Conservation (phyloP, 371 early-diverging fungal genomes). For the Syncephalis plumigaleata region DNA sequence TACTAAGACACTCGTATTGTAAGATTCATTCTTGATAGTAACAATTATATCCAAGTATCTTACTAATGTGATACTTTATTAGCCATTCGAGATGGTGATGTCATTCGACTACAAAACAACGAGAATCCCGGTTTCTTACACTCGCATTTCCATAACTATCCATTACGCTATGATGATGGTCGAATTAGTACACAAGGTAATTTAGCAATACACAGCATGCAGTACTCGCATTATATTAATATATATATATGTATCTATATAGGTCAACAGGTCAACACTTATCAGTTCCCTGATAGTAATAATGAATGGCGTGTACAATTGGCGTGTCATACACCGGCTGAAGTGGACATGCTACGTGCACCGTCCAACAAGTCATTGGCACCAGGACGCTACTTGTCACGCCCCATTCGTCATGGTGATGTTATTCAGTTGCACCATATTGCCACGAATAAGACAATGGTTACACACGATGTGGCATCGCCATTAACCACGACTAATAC, state of each 20-base stretch:
- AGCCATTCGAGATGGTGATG: conserved; percentile 68
- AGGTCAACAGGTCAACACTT: neutral
- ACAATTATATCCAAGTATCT: no score
- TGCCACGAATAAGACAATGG: conserved; percentile 33
- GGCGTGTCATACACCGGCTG: no score
- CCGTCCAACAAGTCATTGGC: no score
- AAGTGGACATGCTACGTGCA: no score
- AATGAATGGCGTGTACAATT: conserved; percentile 20
- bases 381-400: no score
- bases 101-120: conserved; percentile 60
- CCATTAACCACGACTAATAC: conserved; percentile 92
- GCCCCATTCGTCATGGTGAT: conserved; percentile 19
- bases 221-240: no score
- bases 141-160: conserved; percentile 68
- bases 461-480: conserved; percentile 95
- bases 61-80: conserved; percentile 3
- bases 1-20: neutral
- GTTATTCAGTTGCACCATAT: conserved; percentile 35
- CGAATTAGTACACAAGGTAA: conserved; percentile 79
- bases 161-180: conserved; percentile 82
- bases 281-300: conserved; percentile 14
- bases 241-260: no score
- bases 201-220: no score
- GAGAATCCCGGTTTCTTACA: conserved; percentile 62
- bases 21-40: no score